Conservation (phyloP, 2,329 filamentous ascomycete species). For the Rhinocladiella similis region DNA sequence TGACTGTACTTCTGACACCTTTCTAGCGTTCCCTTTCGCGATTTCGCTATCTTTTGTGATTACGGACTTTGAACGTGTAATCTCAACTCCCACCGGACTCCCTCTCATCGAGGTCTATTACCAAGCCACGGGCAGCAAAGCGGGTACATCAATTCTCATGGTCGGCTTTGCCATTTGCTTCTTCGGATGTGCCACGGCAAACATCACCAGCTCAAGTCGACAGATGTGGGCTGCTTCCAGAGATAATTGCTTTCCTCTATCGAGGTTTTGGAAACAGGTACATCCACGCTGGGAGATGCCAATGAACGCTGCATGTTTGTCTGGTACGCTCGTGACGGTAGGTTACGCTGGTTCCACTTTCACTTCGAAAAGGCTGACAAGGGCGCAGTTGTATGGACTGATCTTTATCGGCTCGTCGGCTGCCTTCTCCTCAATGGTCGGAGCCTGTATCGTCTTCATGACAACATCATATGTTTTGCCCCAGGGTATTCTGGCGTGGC, state of each 20-base stretch:
- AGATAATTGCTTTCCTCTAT: slow-evolving; percentile 49
- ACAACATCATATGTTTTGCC: slow-evolving; percentile 47
- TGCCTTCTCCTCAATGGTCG: slow-evolving; percentile 46
- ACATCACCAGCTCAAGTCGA: slow-evolving; percentile 28
- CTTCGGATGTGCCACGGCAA: slow-evolving; percentile 17
- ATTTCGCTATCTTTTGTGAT: slow-evolving; percentile 41
- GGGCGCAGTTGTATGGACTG: slow-evolving; percentile 41
- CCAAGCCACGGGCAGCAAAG: slow-evolving; percentile 44
- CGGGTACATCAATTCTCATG: slow-evolving; percentile 50
- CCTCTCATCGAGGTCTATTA: slow-evolving; percentile 54
- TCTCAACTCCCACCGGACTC: slow-evolving; percentile 43
- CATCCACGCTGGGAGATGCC: slow-evolving; percentile 37
- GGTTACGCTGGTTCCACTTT: slow-evolving; percentile 45
- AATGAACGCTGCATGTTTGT: slow-evolving; percentile 48
- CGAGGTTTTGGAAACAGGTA: slow-evolving; percentile 34
- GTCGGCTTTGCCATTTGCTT: slow-evolving; percentile 40
- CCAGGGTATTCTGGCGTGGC: slow-evolving; percentile 46
- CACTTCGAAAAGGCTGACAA: slow-evolving; percentile 43
- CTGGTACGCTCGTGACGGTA: slow-evolving; percentile 22
- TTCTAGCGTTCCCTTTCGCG: slow-evolving; percentile 30
- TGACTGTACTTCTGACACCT: neutral
- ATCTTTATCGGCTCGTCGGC: slow-evolving; percentile 53
- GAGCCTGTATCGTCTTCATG: slow-evolving; percentile 42
- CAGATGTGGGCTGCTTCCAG: slow-evolving; percentile 49
- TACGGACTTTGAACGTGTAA: slow-evolving; percentile 39